phyloP scores from a whole-genome alignment of 164 flowering plant species.

The Aristolochia fimbriata region DNA sequence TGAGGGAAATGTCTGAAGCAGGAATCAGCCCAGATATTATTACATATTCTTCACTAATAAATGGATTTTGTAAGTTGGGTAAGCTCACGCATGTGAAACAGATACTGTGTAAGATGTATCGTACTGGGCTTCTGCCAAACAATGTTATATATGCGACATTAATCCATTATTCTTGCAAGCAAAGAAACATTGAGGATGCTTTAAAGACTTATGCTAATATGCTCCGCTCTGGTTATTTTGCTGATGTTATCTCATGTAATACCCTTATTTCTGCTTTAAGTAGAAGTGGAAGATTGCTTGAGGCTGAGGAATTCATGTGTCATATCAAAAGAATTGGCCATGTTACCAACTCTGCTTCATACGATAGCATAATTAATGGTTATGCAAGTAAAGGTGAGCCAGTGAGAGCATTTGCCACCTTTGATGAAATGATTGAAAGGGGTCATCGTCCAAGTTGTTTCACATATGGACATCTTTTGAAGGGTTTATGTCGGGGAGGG shows the following conservation, averaged over 20 bases:
- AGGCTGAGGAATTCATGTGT: conserved; percentile 54
- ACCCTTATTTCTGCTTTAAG: conserved; percentile 49
- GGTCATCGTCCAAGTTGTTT: conserved; percentile 49
- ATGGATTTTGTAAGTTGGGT: conserved; percentile 56
- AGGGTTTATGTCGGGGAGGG: conserved; percentile 61
- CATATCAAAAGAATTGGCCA: conserved; percentile 45
- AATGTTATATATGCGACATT: conserved; percentile 39
- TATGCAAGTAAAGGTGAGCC: conserved; percentile 47
- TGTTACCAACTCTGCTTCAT: conserved; percentile 39
- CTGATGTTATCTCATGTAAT: conserved; percentile 45
- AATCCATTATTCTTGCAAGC: conserved; percentile 51
- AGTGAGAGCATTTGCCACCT: conserved; percentile 43
- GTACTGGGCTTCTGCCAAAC: conserved; percentile 41
- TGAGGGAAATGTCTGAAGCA: conserved; percentile 35
- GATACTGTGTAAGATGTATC: conserved; percentile 52
- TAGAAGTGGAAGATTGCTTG: conserved; percentile 35
- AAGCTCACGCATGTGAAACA: conserved; percentile 37
- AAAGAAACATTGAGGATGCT: conserved; percentile 37
- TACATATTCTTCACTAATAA: conserved; percentile 66
- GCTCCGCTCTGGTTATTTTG: conserved; percentile 30
- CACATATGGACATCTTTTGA: conserved; percentile 55
- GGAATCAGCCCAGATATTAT: conserved; percentile 51
- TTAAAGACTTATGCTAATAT: conserved; percentile 35
- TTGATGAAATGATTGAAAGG: conserved; percentile 49
- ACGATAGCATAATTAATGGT: conserved; percentile 54